Evolutionary conservation across 345 rosid genomes (phyloP).

Genomic region (Hevea brasiliensis): DNA sequence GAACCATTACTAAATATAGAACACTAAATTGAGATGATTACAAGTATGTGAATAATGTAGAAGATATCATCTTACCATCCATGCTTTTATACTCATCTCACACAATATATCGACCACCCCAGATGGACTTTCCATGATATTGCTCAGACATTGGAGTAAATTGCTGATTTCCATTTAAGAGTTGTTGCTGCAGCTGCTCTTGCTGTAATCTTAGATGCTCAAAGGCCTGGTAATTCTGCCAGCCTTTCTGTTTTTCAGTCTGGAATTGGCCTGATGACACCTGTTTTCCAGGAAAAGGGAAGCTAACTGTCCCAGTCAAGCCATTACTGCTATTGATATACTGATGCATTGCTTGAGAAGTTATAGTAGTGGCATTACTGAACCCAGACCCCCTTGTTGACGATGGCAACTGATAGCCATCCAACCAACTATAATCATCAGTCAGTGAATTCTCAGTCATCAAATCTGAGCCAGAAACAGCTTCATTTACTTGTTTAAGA

Average conservation of each 20-base stretch:
- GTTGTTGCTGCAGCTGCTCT: constrained; percentile 60
- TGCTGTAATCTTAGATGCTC: constrained; percentile 47
- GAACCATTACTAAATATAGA: not conserved
- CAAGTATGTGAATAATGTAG: not conserved
- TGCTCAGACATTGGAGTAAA: constrained; percentile 66
- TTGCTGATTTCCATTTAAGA: constrained; percentile 52
- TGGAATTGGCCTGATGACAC: constrained; percentile 49
- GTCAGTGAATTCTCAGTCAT: constrained; percentile 31
- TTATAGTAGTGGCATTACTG: constrained; percentile 41
- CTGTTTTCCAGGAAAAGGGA: constrained; percentile 91
- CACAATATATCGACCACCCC: constrained; percentile 80
- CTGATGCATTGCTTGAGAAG: constrained; percentile 51
- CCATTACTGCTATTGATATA: constrained; percentile 49
- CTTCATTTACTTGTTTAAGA: constrained; percentile 51
- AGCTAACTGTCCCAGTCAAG: constrained; percentile 50
- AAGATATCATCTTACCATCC: constrained; percentile 41
- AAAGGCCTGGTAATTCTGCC: constrained; percentile 47
- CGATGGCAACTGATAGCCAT: constrained; percentile 76
- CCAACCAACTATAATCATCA: constrained; percentile 98
- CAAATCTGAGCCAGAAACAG: constrained; percentile 41
- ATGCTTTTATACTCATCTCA: constrained; percentile 56
- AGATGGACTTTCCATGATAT: constrained; percentile 73
- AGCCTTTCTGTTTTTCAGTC: constrained; percentile 49
- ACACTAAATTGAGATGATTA: not conserved
- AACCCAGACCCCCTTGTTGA: constrained; percentile 46